Percentiles rank a stretch among this genome's conserved stretches.
phyloP scores from a whole-genome alignment of 768 basidiomycete species.

The Amanita rubescens region DNA sequence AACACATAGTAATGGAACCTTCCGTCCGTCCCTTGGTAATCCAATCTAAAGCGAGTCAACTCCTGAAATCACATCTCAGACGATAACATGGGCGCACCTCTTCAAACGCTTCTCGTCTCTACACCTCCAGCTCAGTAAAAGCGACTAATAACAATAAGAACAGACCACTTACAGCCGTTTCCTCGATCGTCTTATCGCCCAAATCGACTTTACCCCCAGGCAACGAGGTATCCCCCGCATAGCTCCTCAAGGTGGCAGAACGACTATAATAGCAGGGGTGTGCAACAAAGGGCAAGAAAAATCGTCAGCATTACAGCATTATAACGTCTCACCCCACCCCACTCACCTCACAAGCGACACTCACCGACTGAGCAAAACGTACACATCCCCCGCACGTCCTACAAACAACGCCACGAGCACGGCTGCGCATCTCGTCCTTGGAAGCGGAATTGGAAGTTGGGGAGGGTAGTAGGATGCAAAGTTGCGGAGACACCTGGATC shows the following conservation, averaged over 20 bases:
- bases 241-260: constrained; percentile 62
- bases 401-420: constrained; percentile 83
- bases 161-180: constrained; percentile 59
- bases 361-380: constrained; percentile 78
- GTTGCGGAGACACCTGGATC: constrained; percentile 47
- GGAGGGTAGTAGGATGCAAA: constrained; percentile 42
- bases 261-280: too few species aligned
- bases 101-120: constrained; percentile 87
- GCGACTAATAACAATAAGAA: not conserved
- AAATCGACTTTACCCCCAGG: constrained; percentile 81
- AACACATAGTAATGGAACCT: constrained; percentile 69
- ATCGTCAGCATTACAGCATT: too few species aligned
- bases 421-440: constrained; percentile 53
- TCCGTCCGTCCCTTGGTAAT: constrained; percentile 61
- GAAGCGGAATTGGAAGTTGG: constrained; percentile 34
- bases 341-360: constrained; percentile 14
- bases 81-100: constrained; percentile 44
- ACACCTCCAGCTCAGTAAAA: not conserved
- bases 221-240: constrained; percentile 83
- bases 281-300: too few species aligned
- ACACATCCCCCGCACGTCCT: constrained; percentile 75
- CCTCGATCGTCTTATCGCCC: constrained; percentile 61
- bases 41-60: constrained; percentile 52
- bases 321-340: not conserved
- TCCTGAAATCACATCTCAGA: not conserved